These are phyloP conservation scores for Pueraria montana DNA, from an alignment of 306 rosid genomes.

Conservation along the genomic window DNA sequence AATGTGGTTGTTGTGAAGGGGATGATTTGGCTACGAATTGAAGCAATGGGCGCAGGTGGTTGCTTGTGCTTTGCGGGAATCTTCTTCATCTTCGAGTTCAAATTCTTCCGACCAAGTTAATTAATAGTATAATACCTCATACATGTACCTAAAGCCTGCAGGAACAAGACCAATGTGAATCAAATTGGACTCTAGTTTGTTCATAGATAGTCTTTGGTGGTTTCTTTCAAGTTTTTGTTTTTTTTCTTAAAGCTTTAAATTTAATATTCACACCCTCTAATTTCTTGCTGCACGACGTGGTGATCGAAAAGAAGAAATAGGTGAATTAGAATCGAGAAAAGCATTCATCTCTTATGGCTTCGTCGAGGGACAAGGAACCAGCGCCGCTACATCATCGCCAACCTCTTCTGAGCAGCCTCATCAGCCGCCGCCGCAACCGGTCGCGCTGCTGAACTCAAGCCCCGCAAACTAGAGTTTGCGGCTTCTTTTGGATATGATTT, in stretches of 20 bases:
- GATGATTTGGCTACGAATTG: conserved; percentile 65
- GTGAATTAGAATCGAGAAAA: conserved; percentile 11
- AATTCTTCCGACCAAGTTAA: background rate
- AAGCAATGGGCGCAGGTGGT: conserved; percentile 85
- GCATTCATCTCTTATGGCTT: conserved; percentile 43
- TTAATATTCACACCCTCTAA: too few species aligned
- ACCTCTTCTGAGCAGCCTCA: conserved; percentile 62
- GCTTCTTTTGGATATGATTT: too few species aligned
- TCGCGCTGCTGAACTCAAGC: conserved; percentile 47
- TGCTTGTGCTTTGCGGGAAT: conserved; percentile 52
- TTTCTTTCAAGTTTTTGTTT: background rate
- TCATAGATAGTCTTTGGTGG: conserved; percentile 8
- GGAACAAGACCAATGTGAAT: background rate
- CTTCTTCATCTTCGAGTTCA: conserved; percentile 8
- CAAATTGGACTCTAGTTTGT: conserved; percentile 15
- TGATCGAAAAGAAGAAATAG: conserved; percentile 24
- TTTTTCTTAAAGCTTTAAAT: background rate
- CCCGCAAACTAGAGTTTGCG: conserved; percentile 58
- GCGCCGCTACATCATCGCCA: conserved; percentile 58
- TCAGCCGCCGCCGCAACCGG: conserved; percentile 38
- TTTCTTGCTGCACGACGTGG: background rate
- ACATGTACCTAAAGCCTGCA: background rate
- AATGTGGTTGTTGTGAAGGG: conserved; percentile 39
- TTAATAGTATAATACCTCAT: background rate
- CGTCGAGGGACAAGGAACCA: conserved; percentile 50